Conservation (phyloP, 73 alveolate species). For the Stentor coeruleus region DNA sequence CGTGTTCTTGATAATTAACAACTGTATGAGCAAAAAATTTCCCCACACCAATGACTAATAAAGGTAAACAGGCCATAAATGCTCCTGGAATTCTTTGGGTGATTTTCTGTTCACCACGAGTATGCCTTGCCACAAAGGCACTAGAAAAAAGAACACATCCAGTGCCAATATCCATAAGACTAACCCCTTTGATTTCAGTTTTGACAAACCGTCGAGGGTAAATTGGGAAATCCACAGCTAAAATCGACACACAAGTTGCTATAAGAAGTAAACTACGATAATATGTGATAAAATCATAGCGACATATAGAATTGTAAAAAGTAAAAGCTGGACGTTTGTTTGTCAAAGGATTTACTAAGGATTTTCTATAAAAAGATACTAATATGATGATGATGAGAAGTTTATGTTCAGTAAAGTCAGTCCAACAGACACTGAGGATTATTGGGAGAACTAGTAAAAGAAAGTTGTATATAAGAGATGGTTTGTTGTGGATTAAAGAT, state of each 20-base stretch:
- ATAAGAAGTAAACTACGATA: constrained; percentile 29
- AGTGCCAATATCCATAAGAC: constrained; percentile 57
- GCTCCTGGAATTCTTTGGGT: constrained; percentile 12
- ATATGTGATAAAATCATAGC: constrained; percentile 2
- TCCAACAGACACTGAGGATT: constrained; percentile 20
- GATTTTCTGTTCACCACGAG: constrained; percentile 29
- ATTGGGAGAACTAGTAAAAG: constrained; percentile 21
- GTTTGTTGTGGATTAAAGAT: neutral
- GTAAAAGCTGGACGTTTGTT: constrained; percentile 3
- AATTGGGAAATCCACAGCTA: constrained; percentile 55
- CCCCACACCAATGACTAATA: constrained; percentile 31
- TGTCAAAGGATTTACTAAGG: neutral
- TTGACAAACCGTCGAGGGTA: constrained; percentile 52
- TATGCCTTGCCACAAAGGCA: constrained; percentile 42
- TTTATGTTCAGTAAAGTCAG: constrained; percentile 14
- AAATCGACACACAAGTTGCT: constrained; percentile 39
- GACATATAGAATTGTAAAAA: neutral
- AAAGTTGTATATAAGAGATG: constrained; percentile 6
- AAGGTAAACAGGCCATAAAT: constrained; percentile 25
- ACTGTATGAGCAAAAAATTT: constrained; percentile 25
- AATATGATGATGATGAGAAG: neutral
- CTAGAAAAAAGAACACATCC: constrained; percentile 53
- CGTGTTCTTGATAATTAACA: constrained; percentile 45
- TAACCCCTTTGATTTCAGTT: constrained; percentile 50
- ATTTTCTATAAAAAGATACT: neutral